Conservation (phyloP, 108 stramenopile species). For the Cyclostephanos invisitatus region DNA sequence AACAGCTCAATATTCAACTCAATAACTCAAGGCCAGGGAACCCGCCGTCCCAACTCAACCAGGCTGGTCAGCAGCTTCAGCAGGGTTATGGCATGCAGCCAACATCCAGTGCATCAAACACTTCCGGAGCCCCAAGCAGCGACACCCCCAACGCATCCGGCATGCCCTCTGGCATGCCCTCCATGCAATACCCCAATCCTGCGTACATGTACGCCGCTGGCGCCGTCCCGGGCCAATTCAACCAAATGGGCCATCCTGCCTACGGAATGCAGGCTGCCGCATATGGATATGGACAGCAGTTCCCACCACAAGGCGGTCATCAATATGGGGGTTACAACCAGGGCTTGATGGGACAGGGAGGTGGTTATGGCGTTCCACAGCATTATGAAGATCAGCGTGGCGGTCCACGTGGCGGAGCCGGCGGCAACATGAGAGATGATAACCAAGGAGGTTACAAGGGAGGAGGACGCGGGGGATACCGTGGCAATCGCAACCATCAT, state of each 20-base stretch:
- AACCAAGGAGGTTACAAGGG: conserved; percentile 74
- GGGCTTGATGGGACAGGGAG: conserved; percentile 68
- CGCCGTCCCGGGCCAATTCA: conserved; percentile 57
- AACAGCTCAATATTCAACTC: conserved; percentile 49
- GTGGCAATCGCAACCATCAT: conserved; percentile 54
- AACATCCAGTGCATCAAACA: conserved; percentile 19
- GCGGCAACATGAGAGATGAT: conserved; percentile 62
- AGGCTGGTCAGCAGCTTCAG: conserved; percentile 28
- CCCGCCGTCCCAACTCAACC: conserved; percentile 20
- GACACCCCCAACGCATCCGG: conserved; percentile 39
- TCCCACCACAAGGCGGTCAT: conserved; percentile 58
- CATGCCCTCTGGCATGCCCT: conserved; percentile 83
- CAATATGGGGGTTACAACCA: conserved; percentile 69
- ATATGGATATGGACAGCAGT: conserved; percentile 72
- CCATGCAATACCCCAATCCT: conserved; percentile 70
- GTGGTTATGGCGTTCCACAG: conserved; percentile 71
- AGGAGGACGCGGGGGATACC: conserved; percentile 67
- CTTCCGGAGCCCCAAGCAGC: conserved; percentile 33
- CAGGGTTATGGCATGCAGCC: conserved; percentile 44
- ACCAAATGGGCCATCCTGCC: conserved; percentile 68
- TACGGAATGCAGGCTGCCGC: conserved; percentile 63
- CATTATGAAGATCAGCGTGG: conserved; percentile 71
- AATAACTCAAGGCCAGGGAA: conserved; percentile 6
- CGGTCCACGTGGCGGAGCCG: conserved; percentile 19
- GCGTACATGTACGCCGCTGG: conserved; percentile 54